Evolutionary conservation across 202 grass and related monocot genomes (phyloP).

Genomic region (Bolboschoenoplectus hybrid): DNA sequence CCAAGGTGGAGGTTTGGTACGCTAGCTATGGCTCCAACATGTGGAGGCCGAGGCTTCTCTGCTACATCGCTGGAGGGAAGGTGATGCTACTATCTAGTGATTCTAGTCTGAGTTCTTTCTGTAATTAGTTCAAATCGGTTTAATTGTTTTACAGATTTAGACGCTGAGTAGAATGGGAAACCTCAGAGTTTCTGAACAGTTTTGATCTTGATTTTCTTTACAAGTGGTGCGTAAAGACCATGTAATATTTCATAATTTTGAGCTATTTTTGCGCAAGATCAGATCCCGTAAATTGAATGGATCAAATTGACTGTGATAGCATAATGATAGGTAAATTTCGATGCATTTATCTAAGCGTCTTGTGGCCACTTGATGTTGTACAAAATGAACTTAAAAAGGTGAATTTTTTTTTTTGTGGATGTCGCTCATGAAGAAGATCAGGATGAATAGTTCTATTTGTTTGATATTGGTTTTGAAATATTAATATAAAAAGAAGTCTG

Average conservation of each 20-base stretch:
- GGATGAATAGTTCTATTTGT: background rate
- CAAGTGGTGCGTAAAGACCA: no score
- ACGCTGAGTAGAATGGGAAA: background rate
- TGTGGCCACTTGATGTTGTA: background rate
- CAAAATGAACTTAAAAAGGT: background rate
- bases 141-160: background rate
- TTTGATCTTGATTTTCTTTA: no score
- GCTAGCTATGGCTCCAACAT: constrained; percentile 94
- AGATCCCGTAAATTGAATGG: background rate
- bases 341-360: background rate
- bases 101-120: background rate
- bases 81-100: constrained; percentile 39
- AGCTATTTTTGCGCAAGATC: background rate
- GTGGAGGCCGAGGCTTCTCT: constrained; percentile 78
- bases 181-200: background rate
- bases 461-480: background rate
- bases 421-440: background rate
- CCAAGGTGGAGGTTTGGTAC: constrained; percentile 82
- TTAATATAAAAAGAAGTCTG: background rate
- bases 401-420: background rate
- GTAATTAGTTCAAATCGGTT: background rate
- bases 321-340: background rate
- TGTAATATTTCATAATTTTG: background rate
- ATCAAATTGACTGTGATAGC: background rate
- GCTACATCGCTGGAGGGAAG: constrained; percentile 91